A percentile compares a stretch with the other conserved stretches of the same genome.
phyloP scores from a whole-genome alignment of 305 asterid species.

The Fraxinus angustifolia region DNA sequence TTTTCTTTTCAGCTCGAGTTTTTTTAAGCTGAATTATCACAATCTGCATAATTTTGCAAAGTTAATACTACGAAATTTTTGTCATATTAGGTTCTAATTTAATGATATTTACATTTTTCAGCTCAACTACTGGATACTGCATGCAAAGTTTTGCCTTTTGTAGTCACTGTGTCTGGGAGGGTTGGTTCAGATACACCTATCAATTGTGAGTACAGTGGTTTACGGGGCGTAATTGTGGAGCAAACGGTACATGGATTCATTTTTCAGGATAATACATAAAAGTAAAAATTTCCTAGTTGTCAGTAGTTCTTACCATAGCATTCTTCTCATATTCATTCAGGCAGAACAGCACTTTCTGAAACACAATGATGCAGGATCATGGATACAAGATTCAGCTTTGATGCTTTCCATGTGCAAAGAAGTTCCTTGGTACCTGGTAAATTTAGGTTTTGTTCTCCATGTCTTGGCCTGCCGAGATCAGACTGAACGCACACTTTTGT shows the following conservation, averaged over 20 bases:
- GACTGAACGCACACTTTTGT: not conserved
- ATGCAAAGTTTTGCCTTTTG: constrained; percentile 79
- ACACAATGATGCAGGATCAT: constrained; percentile 98
- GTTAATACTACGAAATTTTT: not conserved
- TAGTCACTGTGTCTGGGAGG: constrained; percentile 89
- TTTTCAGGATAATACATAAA: constrained; percentile 1
- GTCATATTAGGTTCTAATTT: not conserved
- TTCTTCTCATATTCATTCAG: constrained; percentile 40
- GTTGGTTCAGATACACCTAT: constrained; percentile 92
- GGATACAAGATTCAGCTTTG: constrained; percentile 98
- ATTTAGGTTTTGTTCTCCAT: constrained; percentile 24
- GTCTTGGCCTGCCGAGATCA: not conserved
- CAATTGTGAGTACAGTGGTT: constrained; percentile 85
- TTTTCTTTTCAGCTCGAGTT: not conserved
- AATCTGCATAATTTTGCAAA: not conserved
- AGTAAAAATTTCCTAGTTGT: not conserved
- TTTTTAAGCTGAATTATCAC: not conserved
- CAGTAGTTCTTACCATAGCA: constrained; percentile 5
- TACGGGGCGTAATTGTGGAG: constrained; percentile 95
- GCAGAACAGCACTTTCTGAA: constrained; percentile 96
- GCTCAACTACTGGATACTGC: constrained; percentile 86
- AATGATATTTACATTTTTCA: constrained; percentile 26
- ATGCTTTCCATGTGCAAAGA: constrained; percentile 98
- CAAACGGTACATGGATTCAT: constrained; percentile 65
- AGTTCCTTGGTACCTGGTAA: constrained; percentile 98